Percentiles rank a stretch among this genome's conserved stretches.
Conservation (phyloP, 345 rosid genomes). For the Anastatica hierochuntica region DNA sequence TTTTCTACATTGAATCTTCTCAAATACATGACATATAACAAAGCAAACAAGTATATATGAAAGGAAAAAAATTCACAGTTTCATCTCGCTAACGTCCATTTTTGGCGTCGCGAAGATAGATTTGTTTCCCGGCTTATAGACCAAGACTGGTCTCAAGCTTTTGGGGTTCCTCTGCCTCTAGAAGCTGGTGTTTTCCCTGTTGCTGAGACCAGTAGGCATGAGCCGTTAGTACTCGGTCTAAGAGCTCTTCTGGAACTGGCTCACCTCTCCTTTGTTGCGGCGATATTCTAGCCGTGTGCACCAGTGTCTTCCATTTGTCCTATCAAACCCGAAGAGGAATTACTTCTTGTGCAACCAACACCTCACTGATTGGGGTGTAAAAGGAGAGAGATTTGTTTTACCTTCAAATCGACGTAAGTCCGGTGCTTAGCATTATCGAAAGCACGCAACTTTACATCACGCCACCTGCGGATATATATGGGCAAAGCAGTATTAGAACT, state of each 20-base stretch:
- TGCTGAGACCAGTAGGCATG: conserved; percentile 96
- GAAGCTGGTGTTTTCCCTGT: conserved; percentile 64
- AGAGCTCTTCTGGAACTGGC: conserved; percentile 92
- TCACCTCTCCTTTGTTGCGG: conserved; percentile 98
- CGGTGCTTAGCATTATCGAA: conserved; percentile 92
- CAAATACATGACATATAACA: conserved; percentile 11
- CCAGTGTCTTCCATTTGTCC: conserved; percentile 98
- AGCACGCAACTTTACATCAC: conserved; percentile 87
- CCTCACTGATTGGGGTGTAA: neutral
- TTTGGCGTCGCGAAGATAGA: neutral
- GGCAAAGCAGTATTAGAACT: neutral
- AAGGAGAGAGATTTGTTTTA: neutral
- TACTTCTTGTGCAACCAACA: conserved; percentile 35
- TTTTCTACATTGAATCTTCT: conserved; percentile 7
- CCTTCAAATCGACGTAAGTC: conserved; percentile 95
- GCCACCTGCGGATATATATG: conserved; percentile 56
- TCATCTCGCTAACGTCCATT: conserved; percentile 5
- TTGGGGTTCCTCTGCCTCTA: conserved; percentile 34
- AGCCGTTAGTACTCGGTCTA: conserved; percentile 78
- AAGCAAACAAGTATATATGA: conserved; percentile 15
- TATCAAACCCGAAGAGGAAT: conserved; percentile 22
- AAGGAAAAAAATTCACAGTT: neutral
- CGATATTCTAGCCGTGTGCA: conserved; percentile 94
- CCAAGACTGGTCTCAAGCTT: conserved; percentile 45
- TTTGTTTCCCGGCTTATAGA: conserved; percentile 23